Base-by-base conservation (phyloP, 1,284 basidiomycete species). In the Ustilago lituana region DNA sequence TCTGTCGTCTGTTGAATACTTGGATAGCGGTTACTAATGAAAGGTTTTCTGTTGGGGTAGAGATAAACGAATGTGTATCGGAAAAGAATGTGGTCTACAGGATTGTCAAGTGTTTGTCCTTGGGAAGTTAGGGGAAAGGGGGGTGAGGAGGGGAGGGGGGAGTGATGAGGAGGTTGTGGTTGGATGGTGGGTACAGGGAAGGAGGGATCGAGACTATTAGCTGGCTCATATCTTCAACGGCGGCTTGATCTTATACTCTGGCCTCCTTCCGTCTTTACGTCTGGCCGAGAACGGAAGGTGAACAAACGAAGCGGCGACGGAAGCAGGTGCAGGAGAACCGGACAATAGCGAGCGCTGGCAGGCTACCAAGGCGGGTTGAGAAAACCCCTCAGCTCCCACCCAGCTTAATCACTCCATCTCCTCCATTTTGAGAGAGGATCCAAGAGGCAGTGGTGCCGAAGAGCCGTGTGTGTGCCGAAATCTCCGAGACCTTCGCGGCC, bases 181-280 rank as follows among this genome's bases (percentile, higher is more conserved):
- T 31, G 35, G 53, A n/a, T 31, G 50, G 24, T 56, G 40, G 43
- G 36, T 47, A 12, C 31, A 43, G 41, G 47, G 41, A 40, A 49
- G 24, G 47, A 41, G 44, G 27, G 48, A 51, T 51, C 48, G 24
- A 32, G 20, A 26, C 17, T 24, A 20, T 33, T 22, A 11, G 15
- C 24, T 14, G 24, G 31, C 24, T 17, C 43, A 19, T 33, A 19
- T 23, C 33, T 41, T 27, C 14, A 36, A 50, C n/a, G 22, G 26
- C 12, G 4, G 4, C 9, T 11, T 7, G 32, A 20, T 62, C 59
- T 62, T 62, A 62, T 62, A 62, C 52, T 55, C 36, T 37, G 40
- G 20, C 17, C 24, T 33, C 40, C n/a, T 26, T 26, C 3, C 3
- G n/a, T n/a, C n/a, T n/a, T n/a, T n/a, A n/a, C n/a, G n/a, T n/a